Conservation (phyloP, 2,329 filamentous ascomycete genomes). For the Alternaria gansuensis region DNA sequence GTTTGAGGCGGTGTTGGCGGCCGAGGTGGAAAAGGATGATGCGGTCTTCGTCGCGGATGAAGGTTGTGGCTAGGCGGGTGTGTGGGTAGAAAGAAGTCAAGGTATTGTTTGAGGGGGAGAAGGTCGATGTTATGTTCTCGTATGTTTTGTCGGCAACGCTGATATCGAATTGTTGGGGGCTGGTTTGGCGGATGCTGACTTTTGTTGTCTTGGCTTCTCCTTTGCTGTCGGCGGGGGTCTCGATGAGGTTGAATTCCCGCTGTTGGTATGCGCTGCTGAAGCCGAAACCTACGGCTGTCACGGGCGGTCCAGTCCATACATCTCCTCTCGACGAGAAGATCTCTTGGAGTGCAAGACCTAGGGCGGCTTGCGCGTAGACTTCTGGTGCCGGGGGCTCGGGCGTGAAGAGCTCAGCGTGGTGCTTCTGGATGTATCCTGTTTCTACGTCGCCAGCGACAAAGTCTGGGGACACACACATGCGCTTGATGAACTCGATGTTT, state of each 20-base stretch:
- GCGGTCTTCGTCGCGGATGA: conserved; percentile 70
- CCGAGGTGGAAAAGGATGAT: conserved; percentile 81
- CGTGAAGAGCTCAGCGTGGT: conserved; percentile 79
- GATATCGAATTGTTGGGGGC: conserved; percentile 62
- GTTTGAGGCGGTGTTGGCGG: conserved; percentile 64
- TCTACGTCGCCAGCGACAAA: conserved; percentile 91
- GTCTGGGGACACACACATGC: conserved; percentile 78
- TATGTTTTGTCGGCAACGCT: conserved; percentile 53
- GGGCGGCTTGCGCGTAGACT: conserved; percentile 84
- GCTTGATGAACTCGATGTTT: conserved; percentile 96
- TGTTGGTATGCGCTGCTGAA: conserved; percentile 63
- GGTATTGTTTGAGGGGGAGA: conserved; percentile 56
- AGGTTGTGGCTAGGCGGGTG: conserved; percentile 79
- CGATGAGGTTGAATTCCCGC: conserved; percentile 67
- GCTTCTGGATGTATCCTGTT: conserved; percentile 94
- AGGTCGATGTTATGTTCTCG: conserved; percentile 59
- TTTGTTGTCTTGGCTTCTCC: conserved; percentile 52
- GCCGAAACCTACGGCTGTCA: conserved; percentile 64
- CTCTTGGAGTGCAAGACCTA: conserved; percentile 71
- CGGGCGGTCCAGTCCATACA: conserved; percentile 55
- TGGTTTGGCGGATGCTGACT: conserved; percentile 63
- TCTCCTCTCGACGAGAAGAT: conserved; percentile 36
- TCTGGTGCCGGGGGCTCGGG: conserved; percentile 70
- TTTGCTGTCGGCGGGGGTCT: conserved; percentile 57
- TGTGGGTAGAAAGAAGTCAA: conserved; percentile 82